These are phyloP conservation scores for Paracoccidioides lutzii DNA, from an alignment of 2,329 filamentous ascomycete genomes.

Conservation along the genomic window DNA sequence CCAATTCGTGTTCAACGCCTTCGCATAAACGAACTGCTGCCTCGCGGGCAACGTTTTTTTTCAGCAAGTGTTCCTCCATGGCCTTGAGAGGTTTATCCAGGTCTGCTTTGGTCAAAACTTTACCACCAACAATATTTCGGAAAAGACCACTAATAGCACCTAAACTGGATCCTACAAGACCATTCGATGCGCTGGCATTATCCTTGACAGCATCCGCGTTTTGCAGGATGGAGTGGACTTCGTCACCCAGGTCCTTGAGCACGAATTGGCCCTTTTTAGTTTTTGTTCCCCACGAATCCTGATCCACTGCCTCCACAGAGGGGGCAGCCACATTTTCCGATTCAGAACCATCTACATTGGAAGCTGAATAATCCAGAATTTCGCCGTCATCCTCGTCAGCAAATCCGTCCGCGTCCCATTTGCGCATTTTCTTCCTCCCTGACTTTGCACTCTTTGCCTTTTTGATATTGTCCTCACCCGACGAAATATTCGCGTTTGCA, in stretches of 20 bases:
- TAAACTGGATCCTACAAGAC: conserved; percentile 65
- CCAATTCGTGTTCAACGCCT: conserved; percentile 76
- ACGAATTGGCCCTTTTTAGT: conserved; percentile 87
- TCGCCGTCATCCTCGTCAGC: conserved; percentile 72
- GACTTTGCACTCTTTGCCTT: conserved; percentile 43
- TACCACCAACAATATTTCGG: conserved; percentile 88
- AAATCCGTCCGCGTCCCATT: conserved; percentile 81
- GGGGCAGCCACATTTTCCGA: conserved; percentile 40
- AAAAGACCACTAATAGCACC: conserved; percentile 80
- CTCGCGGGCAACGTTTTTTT: conserved; percentile 93
- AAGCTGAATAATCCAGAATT: conserved; percentile 79
- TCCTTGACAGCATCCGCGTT: conserved; percentile 57
- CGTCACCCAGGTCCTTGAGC: conserved; percentile 81
- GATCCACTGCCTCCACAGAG: conserved; percentile 60
- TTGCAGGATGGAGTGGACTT: conserved; percentile 80
- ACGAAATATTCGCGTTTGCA: conserved; percentile 45
- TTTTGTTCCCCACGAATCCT: conserved; percentile 70
- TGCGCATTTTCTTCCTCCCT: conserved; percentile 67
- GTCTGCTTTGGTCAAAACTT: conserved; percentile 77
- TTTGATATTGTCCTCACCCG: conserved; percentile 65
- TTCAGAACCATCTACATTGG: conserved; percentile 36
- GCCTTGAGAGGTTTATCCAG: conserved; percentile 84
- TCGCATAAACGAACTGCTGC: conserved; percentile 83
- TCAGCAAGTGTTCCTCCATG: conserved; percentile 88
- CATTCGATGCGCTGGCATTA: conserved; percentile 37